phyloP scores from a whole-genome alignment of 306 rosid genomes.

The Prunus mira region DNA sequence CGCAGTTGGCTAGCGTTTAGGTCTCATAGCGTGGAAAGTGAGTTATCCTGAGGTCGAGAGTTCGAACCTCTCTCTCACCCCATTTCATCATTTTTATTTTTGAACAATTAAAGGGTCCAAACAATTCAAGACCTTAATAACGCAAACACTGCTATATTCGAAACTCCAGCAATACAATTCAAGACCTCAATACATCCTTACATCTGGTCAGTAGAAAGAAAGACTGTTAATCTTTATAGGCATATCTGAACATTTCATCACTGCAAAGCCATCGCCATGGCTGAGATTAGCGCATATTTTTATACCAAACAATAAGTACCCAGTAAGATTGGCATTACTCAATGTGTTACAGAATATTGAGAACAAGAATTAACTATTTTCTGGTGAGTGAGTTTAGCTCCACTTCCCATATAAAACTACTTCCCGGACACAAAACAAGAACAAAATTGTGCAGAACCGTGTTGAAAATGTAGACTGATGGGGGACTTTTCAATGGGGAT shows the following conservation, averaged over 20 bases:
- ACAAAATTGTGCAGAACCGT: conserved; percentile 21
- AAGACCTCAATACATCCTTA: background rate
- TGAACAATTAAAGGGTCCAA: too few relatives aligned
- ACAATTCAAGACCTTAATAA: background rate
- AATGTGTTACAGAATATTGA: too few relatives aligned
- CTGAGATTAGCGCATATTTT: background rate
- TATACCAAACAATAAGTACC: too few relatives aligned
- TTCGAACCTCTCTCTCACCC: conserved; percentile 63
- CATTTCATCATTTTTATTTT: background rate
- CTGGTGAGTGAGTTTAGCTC: background rate
- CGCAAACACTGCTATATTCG: background rate
- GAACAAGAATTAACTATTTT: background rate
- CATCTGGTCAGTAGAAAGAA: too few relatives aligned
- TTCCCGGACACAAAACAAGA: conserved; percentile 27
- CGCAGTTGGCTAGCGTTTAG: conserved; percentile 76
- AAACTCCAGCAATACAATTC: background rate
- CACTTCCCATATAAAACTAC: conserved; percentile 28
- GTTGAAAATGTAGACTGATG: conserved; percentile 23
- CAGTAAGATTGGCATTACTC: background rate
- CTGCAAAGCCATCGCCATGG: background rate
- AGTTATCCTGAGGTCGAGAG: conserved; percentile 71
- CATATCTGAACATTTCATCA: conserved; percentile 1
- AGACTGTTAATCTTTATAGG: background rate
- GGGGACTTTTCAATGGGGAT: conserved; percentile 29
- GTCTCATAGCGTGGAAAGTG: conserved; percentile 45